Evolutionary conservation across 140 eudicot species (phyloP), one percentile per base, ranked within the genome.

Genomic region (Cichorium intybus): DNA sequence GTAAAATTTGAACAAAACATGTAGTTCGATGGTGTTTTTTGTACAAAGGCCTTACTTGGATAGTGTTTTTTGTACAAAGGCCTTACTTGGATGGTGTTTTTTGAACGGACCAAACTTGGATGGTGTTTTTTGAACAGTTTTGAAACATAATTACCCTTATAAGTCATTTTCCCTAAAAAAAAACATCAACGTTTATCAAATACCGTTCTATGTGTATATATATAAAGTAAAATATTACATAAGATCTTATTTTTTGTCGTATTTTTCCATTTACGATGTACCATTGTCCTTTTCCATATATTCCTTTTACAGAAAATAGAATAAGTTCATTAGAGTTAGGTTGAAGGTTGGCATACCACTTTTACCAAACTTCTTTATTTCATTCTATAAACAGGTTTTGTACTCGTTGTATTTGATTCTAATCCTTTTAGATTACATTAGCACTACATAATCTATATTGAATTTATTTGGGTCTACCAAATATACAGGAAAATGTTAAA

Each of bases 331-430:
- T 18, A 33, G 46, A 50, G 50, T 66, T 74, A 50, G 63, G 64
- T 74, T 74, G 74, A 58, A 74, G 74, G 69, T 74, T 66, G 79
- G 79, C 69, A 24, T 66, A 66, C 79, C 51, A 59, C 43, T 72
- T 74, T 27, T 50, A 74, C 79, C 79, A 22, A 74, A 66, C 56
- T 66, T 58, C 5, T 49, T 48, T 50, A 54, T 67, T 23, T 64
- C 33, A 52, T 52, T 37, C 49, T 27, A 55, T 10, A 41, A 26
- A 29, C 0, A 57, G 33, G 37, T 16, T 3, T 3, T 16, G 48
- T 20, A 31, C 61, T 59, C 26, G 46, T 14, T 21, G 21, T 45
- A 26, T 68, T 18, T 47, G 39, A 64, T 10, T 27, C 28, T 26
- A 29, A 18, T 64, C n/a, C n/a, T 20, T 2, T n/a, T 23, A 3